Percentiles rank a stretch among this genome's conserved stretches.
Conservation (phyloP, 805 yeast species). For the Tetrapisispora arboricola region DNA sequence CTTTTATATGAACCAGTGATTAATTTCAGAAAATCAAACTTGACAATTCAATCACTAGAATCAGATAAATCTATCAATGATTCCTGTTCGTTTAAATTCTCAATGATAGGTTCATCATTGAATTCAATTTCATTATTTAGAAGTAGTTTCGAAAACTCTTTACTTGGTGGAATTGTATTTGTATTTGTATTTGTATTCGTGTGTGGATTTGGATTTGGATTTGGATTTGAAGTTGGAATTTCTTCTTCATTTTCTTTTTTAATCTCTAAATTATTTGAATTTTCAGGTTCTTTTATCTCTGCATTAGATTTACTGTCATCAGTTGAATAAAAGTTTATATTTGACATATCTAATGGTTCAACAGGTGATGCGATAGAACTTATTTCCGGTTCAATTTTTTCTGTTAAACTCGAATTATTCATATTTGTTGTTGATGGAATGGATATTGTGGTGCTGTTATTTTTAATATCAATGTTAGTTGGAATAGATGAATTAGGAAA, state of each 20-base stretch:
- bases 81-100: not conserved
- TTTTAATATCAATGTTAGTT: not conserved
- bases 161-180: not conserved
- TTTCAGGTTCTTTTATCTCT: too few relatives aligned
- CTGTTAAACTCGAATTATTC: not conserved
- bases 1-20: too few relatives aligned
- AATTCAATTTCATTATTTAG: constrained; percentile 1
- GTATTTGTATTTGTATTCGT: not conserved
- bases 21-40: too few relatives aligned
- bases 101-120: not conserved
- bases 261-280: not conserved
- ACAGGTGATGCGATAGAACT: not conserved
- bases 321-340: not conserved
- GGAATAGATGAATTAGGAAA: not conserved
- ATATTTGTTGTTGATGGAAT: not conserved
- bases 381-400: not conserved
- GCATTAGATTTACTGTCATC: not conserved
- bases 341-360: not conserved
- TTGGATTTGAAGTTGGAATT: not conserved
- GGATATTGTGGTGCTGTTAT: not conserved
- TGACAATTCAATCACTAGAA: not conserved
- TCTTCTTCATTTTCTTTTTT: too few relatives aligned
- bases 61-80: not conserved
- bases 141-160: not conserved
- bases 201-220: not conserved